These are phyloP conservation scores for Daldinia decipiens DNA, from an alignment of 495 filamentous ascomycete genomes.

Conservation along the genomic window DNA sequence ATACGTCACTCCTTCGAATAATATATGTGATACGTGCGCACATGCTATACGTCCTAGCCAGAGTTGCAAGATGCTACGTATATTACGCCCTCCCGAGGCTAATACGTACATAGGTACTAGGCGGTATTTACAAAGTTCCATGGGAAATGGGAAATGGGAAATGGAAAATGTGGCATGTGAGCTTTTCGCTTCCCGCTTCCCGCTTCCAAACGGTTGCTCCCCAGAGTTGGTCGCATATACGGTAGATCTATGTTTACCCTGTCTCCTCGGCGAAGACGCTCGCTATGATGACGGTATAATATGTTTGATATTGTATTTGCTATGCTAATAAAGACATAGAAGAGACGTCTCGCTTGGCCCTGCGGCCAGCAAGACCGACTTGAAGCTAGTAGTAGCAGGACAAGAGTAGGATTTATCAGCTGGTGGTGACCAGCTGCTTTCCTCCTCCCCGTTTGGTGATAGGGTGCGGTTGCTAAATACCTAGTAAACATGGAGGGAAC, in stretches of 20 bases:
- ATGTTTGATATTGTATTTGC: slow-evolving; percentile 16
- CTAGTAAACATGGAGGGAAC: slow-evolving; percentile 20
- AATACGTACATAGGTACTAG: neutral
- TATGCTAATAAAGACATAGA: slow-evolving; percentile 31
- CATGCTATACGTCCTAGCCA: slow-evolving; percentile 22
- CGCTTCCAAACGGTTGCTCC: slow-evolving; percentile 1
- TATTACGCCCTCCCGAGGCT: slow-evolving; percentile 6
- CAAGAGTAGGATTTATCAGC: slow-evolving; percentile 3
- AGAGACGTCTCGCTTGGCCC: slow-evolving; percentile 17
- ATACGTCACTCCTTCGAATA: slow-evolving; percentile 8
- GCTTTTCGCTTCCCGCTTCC: neutral
- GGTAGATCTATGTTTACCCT: neutral
- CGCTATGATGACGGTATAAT: neutral
- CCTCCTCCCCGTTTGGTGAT: slow-evolving; percentile 3
- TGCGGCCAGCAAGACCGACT: slow-evolving; percentile 11
- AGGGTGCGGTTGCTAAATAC: slow-evolving; percentile 12
- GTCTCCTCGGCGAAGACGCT: neutral
- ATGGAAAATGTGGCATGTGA: slow-evolving; percentile 15
- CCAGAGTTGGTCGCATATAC: neutral
- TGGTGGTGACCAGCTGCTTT: neutral
- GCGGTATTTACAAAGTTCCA: slow-evolving; percentile 6
- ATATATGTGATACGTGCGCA: slow-evolving; percentile 32
- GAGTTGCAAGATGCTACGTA: slow-evolving; percentile 10
- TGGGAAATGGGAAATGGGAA: slow-evolving; percentile 10
- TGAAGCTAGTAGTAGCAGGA: slow-evolving; percentile 6